Conservation (phyloP, 768 basidiomycete genomes). For the Tremella fuciformis region DNA sequence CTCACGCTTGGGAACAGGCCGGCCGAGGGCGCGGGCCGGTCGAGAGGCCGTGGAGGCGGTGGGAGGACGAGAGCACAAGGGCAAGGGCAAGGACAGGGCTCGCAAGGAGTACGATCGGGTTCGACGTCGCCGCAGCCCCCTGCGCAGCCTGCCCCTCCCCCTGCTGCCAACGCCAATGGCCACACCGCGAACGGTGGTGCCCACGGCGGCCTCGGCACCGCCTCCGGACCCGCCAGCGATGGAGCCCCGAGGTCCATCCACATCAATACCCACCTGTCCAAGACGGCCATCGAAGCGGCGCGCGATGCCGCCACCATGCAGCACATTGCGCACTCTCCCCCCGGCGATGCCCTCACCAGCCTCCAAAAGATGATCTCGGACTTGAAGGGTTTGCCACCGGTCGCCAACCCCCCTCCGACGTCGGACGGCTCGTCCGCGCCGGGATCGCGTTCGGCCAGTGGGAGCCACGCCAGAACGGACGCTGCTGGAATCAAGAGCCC, state of each 20-base stretch:
- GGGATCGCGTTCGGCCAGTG: slow-evolving; percentile 30
- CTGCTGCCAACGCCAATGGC: slow-evolving; percentile 13
- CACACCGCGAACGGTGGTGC: background rate
- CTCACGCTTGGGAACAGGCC: slow-evolving; percentile 27
- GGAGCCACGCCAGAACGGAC: slow-evolving; percentile 12
- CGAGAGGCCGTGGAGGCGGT: background rate
- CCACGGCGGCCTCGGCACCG: background rate
- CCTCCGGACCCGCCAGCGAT: background rate
- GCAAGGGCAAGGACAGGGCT: background rate
- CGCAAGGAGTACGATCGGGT: background rate
- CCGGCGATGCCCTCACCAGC: slow-evolving; percentile 37
- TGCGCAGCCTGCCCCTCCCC: slow-evolving; percentile 8
- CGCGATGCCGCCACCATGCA: slow-evolving; percentile 33
- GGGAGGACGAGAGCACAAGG: slow-evolving; percentile 3
- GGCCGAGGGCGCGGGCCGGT: slow-evolving; percentile 6
- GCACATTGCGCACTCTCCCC: slow-evolving; percentile 12
- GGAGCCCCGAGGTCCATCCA: slow-evolving; percentile 26
- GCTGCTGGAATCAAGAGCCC: background rate
- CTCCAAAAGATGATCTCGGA: slow-evolving; percentile 92
- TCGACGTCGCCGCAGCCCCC: slow-evolving; percentile 12
- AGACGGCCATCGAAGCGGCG: slow-evolving; percentile 39
- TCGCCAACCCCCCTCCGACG: slow-evolving; percentile 4
- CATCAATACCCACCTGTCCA: slow-evolving; percentile 19
- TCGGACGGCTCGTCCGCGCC: slow-evolving; percentile 15
- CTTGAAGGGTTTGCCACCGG: slow-evolving; percentile 70